Evolutionary conservation across 495 filamentous ascomycete genomes (phyloP).

Genomic region (Penicillium daleae): DNA sequence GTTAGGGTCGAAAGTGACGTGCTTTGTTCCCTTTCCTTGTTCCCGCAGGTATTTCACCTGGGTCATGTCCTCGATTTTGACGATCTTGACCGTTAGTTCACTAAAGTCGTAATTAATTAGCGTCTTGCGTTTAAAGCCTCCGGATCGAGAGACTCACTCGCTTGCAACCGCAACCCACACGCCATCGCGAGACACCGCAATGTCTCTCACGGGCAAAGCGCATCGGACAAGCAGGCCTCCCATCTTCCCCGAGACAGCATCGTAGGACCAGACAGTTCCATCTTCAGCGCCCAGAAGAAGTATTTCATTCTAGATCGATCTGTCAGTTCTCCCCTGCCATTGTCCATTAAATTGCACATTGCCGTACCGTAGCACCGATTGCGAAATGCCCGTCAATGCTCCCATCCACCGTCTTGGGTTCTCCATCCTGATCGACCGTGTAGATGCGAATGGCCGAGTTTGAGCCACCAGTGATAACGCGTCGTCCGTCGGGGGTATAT

Average conservation of each 20-base stretch:
- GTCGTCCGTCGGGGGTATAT: slow-evolving; percentile 71
- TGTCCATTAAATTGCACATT: neutral
- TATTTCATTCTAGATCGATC: slow-evolving; percentile 60
- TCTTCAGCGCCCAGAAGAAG: slow-evolving; percentile 91
- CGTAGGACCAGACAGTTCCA: slow-evolving; percentile 88
- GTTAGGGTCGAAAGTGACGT: slow-evolving; percentile 84
- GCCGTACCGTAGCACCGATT: slow-evolving; percentile 70
- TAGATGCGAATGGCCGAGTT: slow-evolving; percentile 92
- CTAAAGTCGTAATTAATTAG: slow-evolving; percentile 38
- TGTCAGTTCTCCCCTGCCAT: slow-evolving; percentile 1
- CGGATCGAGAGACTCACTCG: slow-evolving; percentile 70
- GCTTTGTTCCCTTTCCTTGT: slow-evolving; percentile 82
- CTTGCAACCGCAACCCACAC: slow-evolving; percentile 95
- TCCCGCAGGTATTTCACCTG: slow-evolving; percentile 76
- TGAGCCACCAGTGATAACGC: slow-evolving; percentile 81
- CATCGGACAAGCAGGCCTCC: slow-evolving; percentile 80
- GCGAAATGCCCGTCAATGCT: slow-evolving; percentile 78
- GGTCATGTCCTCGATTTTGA: slow-evolving; percentile 76
- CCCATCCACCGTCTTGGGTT: slow-evolving; percentile 88
- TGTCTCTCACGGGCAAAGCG: slow-evolving; percentile 80
- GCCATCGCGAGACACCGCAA: slow-evolving; percentile 79
- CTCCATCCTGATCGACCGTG: slow-evolving; percentile 85
- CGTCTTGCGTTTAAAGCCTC: too few species aligned
- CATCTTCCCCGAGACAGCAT: slow-evolving; percentile 72
- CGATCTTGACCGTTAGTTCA: slow-evolving; percentile 86